phyloP scores from a whole-genome alignment of 2,329 filamentous ascomycete genomes.

The Colletotrichum lupini region DNA sequence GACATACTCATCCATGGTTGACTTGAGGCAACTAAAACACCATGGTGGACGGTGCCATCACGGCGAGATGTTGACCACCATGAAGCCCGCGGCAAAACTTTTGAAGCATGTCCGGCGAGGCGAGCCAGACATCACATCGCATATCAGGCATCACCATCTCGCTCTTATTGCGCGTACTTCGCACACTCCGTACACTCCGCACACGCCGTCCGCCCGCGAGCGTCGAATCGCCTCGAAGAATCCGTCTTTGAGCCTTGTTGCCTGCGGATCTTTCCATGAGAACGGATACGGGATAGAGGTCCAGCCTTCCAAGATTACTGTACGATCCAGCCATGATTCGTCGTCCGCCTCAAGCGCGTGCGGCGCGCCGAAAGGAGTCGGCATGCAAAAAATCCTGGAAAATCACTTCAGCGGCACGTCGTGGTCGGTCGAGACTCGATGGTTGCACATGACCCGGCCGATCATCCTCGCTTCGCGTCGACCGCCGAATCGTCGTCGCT shows the following conservation, averaged over 20 bases:
- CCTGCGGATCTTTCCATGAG: neutral
- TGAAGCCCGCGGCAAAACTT: neutral
- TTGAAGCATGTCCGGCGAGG: neutral
- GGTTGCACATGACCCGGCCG: neutral
- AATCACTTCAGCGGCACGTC: neutral
- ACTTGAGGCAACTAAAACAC: neutral
- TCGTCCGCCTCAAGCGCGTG: neutral
- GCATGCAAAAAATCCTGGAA: neutral
- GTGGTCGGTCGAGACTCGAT: neutral
- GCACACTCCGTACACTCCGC: neutral
- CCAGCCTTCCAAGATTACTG: neutral
- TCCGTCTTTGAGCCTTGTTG: neutral
- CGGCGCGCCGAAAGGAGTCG: neutral
- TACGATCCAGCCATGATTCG: neutral
- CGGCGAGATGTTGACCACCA: neutral
- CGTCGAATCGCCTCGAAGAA: neutral
- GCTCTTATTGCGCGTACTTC: too few species aligned
- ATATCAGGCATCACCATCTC: too few species aligned
- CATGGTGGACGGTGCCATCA: neutral
- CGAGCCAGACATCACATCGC: too few species aligned
- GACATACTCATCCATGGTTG: neutral
- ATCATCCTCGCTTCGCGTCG: slow-evolving; percentile 1
- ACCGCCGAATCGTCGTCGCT: slow-evolving; percentile 1
- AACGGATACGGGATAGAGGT: neutral
- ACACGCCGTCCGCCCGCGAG: neutral